Evolutionary conservation across 495 filamentous ascomycete genomes (phyloP).

Genomic region (Achaetomiella virescens): DNA sequence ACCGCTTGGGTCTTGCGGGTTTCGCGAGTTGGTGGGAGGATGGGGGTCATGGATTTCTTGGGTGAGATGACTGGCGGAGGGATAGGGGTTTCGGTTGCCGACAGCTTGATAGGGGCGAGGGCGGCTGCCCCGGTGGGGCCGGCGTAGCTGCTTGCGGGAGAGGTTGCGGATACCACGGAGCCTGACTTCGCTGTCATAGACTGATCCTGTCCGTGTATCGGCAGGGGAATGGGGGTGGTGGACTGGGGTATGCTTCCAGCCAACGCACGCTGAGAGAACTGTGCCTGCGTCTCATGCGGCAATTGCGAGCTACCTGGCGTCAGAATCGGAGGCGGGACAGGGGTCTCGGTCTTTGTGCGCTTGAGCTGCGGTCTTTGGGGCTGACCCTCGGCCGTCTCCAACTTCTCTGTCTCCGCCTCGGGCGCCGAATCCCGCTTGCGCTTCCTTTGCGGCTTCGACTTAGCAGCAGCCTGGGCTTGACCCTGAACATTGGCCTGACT

Average conservation of each 20-base stretch:
- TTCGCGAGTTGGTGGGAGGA: slow-evolving; percentile 45
- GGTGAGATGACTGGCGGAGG: slow-evolving; percentile 31
- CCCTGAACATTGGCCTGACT: slow-evolving; percentile 20
- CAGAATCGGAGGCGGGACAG: slow-evolving; percentile 42
- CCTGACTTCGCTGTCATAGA: slow-evolving; percentile 26
- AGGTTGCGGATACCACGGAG: slow-evolving; percentile 24
- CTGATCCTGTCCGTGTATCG: slow-evolving; percentile 26
- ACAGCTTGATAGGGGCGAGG: slow-evolving; percentile 22
- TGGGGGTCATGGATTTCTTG: slow-evolving; percentile 49
- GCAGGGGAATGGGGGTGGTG: slow-evolving; percentile 34
- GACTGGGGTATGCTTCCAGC: slow-evolving; percentile 23
- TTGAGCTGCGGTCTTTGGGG: slow-evolving; percentile 39
- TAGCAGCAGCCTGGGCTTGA: slow-evolving; percentile 22
- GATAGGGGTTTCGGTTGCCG: slow-evolving; percentile 28
- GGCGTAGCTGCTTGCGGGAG: slow-evolving; percentile 23
- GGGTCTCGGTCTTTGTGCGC: slow-evolving; percentile 53
- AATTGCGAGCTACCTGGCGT: slow-evolving; percentile 19
- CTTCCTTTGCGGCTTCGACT: slow-evolving; percentile 38
- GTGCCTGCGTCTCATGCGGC: slow-evolving; percentile 38
- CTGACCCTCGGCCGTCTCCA: slow-evolving; percentile 29
- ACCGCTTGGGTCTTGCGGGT: slow-evolving; percentile 26
- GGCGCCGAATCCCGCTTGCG: slow-evolving; percentile 49
- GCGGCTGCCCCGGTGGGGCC: slow-evolving; percentile 12
- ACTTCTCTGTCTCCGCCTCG: slow-evolving; percentile 38
- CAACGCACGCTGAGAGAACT: slow-evolving; percentile 19